Percentiles rank a stretch among this genome's conserved stretches.
These are phyloP conservation scores for Cyberlindnera amylophila DNA, from an alignment of 805 yeast species.

Conservation along the genomic window DNA sequence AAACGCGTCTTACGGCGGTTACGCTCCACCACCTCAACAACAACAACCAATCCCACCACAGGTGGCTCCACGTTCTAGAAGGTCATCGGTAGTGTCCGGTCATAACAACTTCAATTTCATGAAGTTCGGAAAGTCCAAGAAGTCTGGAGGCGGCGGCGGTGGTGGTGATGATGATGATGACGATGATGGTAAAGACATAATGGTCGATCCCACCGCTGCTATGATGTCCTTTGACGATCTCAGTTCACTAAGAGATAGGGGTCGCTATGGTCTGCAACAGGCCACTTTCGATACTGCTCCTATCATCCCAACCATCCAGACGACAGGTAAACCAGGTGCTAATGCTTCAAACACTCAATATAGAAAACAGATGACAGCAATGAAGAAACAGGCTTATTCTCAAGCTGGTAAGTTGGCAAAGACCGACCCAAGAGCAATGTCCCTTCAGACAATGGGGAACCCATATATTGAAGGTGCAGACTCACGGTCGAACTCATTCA, in stretches of 20 bases:
- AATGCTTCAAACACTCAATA: slow-evolving; percentile 54
- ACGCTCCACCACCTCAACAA: slow-evolving; percentile 5
- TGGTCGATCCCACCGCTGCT: slow-evolving; percentile 32
- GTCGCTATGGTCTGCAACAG: slow-evolving; percentile 53
- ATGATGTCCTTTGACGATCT: slow-evolving; percentile 61
- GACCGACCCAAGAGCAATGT: slow-evolving; percentile 43
- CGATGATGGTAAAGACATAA: slow-evolving; percentile 36
- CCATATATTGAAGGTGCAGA: slow-evolving; percentile 17
- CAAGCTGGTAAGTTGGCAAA: slow-evolving; percentile 37
- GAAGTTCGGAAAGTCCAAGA: slow-evolving; percentile 15
- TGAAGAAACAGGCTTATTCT: slow-evolving; percentile 53
- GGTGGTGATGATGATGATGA: slow-evolving; percentile 33
- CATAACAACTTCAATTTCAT: slow-evolving; percentile 12
- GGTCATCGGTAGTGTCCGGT: slow-evolving; percentile 20
- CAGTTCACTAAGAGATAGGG: slow-evolving; percentile 58
- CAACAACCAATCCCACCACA: slow-evolving; percentile 19
- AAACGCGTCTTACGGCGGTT: slow-evolving; percentile 3
- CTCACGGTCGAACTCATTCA: slow-evolving; percentile 35
- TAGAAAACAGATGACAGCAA: slow-evolving; percentile 64
- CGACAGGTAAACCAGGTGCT: slow-evolving; percentile 26
- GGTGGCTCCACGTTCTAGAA: slow-evolving; percentile 15
- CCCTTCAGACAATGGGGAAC: slow-evolving; percentile 31
- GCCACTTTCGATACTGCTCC: slow-evolving; percentile 57
- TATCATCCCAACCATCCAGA: slow-evolving; percentile 64
- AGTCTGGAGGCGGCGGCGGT: slow-evolving; percentile 4